A percentile compares a stretch with the other conserved stretches of the same genome.
Conservation (phyloP, 257 asterid species). For the Salvia hispanica region DNA sequence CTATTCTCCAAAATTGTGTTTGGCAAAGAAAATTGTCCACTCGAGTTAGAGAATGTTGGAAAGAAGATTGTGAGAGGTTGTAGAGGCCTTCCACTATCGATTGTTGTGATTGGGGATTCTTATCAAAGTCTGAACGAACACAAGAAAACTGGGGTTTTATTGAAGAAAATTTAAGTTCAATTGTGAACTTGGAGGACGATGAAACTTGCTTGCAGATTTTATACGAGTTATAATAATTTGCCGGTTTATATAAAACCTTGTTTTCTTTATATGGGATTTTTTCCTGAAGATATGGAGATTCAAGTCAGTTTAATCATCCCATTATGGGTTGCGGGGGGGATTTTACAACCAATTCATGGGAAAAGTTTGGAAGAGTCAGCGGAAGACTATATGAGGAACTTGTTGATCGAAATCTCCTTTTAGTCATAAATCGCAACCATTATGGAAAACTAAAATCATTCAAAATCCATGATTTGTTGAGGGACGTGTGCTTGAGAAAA, state of each 20-base stretch:
- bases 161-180: not conserved
- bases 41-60: no score
- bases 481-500: no score
- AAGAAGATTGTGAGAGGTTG: no score
- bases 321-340: not conserved
- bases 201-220: not conserved
- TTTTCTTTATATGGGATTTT: constrained; percentile 7
- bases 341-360: not conserved
- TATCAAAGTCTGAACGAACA: not conserved
- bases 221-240: not conserved
- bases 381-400: not conserved
- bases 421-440: not conserved
- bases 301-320: not conserved
- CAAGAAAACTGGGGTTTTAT: not conserved
- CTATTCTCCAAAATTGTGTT: no score
- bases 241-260: constrained; percentile 3
- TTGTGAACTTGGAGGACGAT: not conserved
- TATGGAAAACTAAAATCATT: not conserved
- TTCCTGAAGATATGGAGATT: not conserved
- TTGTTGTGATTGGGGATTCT: no score
- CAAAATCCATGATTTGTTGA: no score
- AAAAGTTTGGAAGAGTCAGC: not conserved
- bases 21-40: no score
- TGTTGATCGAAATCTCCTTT: not conserved
- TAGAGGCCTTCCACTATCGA: no score